A percentile compares a stretch with the other conserved stretches of the same genome.
phyloP scores from a whole-genome alignment of 306 rosid species.

The Biancaea sappan region DNA sequence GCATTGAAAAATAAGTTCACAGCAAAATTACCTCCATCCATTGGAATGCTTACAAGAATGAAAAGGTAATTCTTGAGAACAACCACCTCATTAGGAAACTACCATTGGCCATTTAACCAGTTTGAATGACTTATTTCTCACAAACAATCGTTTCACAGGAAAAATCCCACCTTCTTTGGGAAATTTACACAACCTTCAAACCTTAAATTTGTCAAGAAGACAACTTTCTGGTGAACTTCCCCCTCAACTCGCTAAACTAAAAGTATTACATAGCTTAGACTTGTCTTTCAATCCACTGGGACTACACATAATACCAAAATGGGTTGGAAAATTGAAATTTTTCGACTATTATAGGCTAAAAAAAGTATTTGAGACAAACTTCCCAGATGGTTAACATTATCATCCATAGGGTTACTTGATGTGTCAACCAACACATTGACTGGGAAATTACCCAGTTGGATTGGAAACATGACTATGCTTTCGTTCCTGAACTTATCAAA shows the following conservation, averaged over 20 bases:
- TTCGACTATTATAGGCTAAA: conserved; percentile 45
- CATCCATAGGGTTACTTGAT: conserved; percentile 54
- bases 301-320: conserved; percentile 41
- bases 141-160: conserved; percentile 55
- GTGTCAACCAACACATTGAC: conserved; percentile 49
- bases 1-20: conserved; percentile 49
- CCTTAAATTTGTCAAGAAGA: conserved; percentile 26
- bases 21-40: conserved; percentile 53
- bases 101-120: conserved; percentile 49
- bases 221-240: conserved; percentile 41
- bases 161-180: conserved; percentile 52
- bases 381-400: conserved; percentile 56
- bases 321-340: conserved; percentile 54
- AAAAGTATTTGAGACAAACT: conserved; percentile 54
- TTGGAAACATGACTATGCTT: conserved; percentile 65
- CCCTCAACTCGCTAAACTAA: conserved; percentile 45
- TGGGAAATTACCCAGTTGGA: conserved; percentile 47
- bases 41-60: conserved; percentile 56
- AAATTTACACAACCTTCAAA: conserved; percentile 41
- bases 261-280: neutral
- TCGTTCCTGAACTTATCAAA: conserved; percentile 60
- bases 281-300: conserved; percentile 62
- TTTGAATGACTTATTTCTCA: conserved; percentile 52
- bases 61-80: conserved; percentile 55
- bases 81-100: conserved; percentile 50